A percentile compares a stretch with the other conserved stretches of the same genome.
phyloP scores from a whole-genome alignment of 2,329 filamentous ascomycete genomes.

The Triangularia verruculosa region DNA sequence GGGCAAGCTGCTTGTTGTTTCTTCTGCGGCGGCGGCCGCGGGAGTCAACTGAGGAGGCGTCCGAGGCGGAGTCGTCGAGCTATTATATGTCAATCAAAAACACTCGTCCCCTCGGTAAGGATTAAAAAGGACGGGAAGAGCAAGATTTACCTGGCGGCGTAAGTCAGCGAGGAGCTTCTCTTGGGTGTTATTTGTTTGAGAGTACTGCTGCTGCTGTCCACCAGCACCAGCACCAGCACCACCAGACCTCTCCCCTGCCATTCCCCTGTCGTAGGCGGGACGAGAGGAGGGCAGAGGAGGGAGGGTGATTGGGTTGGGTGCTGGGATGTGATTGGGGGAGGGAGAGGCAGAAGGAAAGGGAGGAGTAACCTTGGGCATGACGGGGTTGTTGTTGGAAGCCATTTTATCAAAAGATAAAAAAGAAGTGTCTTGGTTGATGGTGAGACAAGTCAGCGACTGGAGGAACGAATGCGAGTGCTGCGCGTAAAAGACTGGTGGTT shows the following conservation, averaged over 20 bases:
- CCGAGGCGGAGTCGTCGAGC: conserved; percentile 32
- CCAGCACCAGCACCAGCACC: background rate
- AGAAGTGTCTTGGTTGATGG: conserved; percentile 19
- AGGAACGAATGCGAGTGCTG: conserved; percentile 19
- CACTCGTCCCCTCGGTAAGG: background rate
- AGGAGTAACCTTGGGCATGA: conserved; percentile 27
- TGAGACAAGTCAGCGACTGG: conserved; percentile 25
- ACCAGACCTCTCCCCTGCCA: background rate
- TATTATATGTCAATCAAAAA: conserved; percentile 1
- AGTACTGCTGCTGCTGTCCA: background rate
- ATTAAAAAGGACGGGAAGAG: background rate
- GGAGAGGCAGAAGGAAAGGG: conserved; percentile 15
- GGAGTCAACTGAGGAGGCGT: conserved; percentile 29
- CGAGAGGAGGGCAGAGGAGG: conserved; percentile 8
- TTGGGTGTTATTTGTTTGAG: conserved; percentile 13
- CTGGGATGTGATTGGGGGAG: background rate
- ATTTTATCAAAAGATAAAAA: conserved; percentile 16
- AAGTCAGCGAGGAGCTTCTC: conserved; percentile 27
- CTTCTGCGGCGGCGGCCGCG: conserved; percentile 25
- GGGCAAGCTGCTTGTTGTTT: conserved; percentile 24
- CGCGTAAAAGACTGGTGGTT: conserved; percentile 28
- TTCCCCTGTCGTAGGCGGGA: background rate
- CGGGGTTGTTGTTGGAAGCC: conserved; percentile 24
- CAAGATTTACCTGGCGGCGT: conserved; percentile 25
- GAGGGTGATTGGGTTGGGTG: background rate